Evolutionary conservation across 805 yeast species (phyloP), one percentile per base, ranked within the genome.

Genomic region (Blastobotrys peoriensis): DNA sequence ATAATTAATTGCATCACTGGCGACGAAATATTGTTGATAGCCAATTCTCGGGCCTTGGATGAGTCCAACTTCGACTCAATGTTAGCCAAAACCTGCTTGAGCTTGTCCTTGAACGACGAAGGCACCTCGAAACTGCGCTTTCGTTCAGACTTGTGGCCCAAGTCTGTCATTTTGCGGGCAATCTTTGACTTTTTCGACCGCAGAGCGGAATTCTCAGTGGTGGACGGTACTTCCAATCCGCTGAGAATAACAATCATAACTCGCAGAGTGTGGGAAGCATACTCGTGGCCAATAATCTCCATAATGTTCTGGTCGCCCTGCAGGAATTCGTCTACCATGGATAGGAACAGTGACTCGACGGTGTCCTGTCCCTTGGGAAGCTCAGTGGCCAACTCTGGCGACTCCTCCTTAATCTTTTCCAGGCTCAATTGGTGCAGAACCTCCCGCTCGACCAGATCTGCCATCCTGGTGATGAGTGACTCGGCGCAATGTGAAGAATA

Each of bases 401-500:
- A 19, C 19, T 25, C 30, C 13, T 25, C 10, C 30, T 25, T 28
- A 16, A 17, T 20, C 25, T 20, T 21, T 5, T 40, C 44, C 2
- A 39, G 41, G 16, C 41, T 36, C 22, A 40, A 13, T 21, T 38
- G 73, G 2, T 69, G 68, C 40, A 81, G 63, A 22, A 86, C 58
- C 59, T 87, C 96, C 52, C 78, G 77, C 60, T 86, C 95, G 10
- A 85, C 72, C 44, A 83, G 61, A 1, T 85, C 78, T 2, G 96
- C 91, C 43, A 78, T 63, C 61, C 91, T 71, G 23, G 83, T 84
- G 22, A 91, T 63, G 30, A 88, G 69, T 0, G 98, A 86, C 62
- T 91, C 98, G 43, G 88, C 69, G 49, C 94, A 95, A 63, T 93
- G 98, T 0, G 97, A 89, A 1, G 96, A 80, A 60, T 87, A 91